Percentiles rank a stretch among this genome's conserved stretches.
phyloP scores from a whole-genome alignment of 1,284 basidiomycete species.

The Cutaneotrichosporon daszewskae region DNA sequence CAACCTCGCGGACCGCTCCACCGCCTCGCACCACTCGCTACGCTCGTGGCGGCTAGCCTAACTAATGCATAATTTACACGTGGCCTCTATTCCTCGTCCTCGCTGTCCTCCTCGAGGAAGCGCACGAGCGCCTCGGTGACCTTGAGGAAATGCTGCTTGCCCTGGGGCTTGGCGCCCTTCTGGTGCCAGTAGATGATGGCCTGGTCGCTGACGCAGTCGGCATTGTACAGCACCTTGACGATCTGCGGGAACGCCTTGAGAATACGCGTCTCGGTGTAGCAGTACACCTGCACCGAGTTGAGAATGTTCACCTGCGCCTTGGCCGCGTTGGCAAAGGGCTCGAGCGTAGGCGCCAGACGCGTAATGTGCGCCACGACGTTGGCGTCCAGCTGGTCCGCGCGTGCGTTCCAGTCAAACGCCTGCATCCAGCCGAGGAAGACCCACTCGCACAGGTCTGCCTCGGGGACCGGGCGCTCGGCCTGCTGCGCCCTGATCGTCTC shows the following conservation, averaged over 20 bases:
- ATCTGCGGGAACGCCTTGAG: slow-evolving; percentile 91
- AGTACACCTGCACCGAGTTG: slow-evolving; percentile 88
- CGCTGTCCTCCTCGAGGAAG: slow-evolving; percentile 46
- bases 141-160: slow-evolving; percentile 90
- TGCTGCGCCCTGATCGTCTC: slow-evolving; percentile 61
- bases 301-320: slow-evolving; percentile 88
- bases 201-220: slow-evolving; percentile 88
- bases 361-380: slow-evolving; percentile 76
- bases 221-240: slow-evolving; percentile 91
- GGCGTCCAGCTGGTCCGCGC: slow-evolving; percentile 82
- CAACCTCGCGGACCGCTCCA: too few species aligned
- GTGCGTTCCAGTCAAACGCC: slow-evolving; percentile 77
- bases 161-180: slow-evolving; percentile 92
- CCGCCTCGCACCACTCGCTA: neutral
- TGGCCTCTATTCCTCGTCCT: slow-evolving; percentile 25
- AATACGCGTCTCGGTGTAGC: slow-evolving; percentile 87
- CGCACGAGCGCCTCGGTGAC: slow-evolving; percentile 81
- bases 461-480: slow-evolving; percentile 56
- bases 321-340: slow-evolving; percentile 76
- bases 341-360: slow-evolving; percentile 73
- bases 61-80: neutral
- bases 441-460: slow-evolving; percentile 75
- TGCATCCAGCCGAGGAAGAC: slow-evolving; percentile 87
- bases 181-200: slow-evolving; percentile 97
- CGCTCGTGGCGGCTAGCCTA: neutral